phyloP scores from a whole-genome alignment of 768 basidiomycete species.

The Mycena floridula region DNA sequence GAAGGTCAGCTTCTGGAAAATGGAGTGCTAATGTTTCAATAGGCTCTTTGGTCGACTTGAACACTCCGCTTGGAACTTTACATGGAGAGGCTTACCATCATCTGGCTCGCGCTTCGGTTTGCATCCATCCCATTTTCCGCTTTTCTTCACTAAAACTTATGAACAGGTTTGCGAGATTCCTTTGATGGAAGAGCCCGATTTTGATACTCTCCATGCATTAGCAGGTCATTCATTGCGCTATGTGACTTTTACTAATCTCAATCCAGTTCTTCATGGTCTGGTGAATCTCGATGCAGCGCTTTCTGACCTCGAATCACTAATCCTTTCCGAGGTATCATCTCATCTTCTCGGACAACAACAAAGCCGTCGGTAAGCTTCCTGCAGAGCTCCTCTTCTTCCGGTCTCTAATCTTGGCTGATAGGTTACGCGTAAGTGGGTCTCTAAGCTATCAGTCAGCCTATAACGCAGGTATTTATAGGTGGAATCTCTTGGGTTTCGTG shows the following conservation, averaged over 20 bases:
- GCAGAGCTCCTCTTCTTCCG: too few species aligned
- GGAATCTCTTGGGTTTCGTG: slow-evolving; percentile 72
- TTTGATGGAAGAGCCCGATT: slow-evolving; percentile 69
- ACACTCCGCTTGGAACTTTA: slow-evolving; percentile 46
- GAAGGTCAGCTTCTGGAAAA: too few species aligned
- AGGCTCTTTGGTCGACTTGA: slow-evolving; percentile 65
- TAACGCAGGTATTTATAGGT: too few species aligned
- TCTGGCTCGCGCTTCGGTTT: slow-evolving; percentile 56
- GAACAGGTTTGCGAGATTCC: slow-evolving; percentile 77
- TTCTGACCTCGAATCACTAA: slow-evolving; percentile 24
- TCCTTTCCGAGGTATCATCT: slow-evolving; percentile 74
- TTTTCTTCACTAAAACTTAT: too few species aligned
- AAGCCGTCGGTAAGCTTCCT: slow-evolving; percentile 61
- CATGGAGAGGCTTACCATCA: slow-evolving; percentile 63
- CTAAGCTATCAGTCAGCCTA: too few species aligned
- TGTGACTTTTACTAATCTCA: slow-evolving; percentile 3
- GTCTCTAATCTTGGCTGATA: too few species aligned
- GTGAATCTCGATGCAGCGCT: slow-evolving; percentile 1
- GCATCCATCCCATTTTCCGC: too few species aligned
- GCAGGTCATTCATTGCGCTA: slow-evolving; percentile 27
- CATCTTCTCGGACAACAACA: slow-evolving; percentile 69
- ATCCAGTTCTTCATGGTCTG: slow-evolving; percentile 60
- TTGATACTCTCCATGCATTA: slow-evolving; percentile 64
- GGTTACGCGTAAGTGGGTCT: too few species aligned
- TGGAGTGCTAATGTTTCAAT: too few species aligned